A percentile compares a stretch with the other conserved stretches of the same genome.
These are phyloP conservation scores for Aurantiochytrium sp. DNA, from an alignment of 108 stramenopile species.

Conservation along the genomic window DNA sequence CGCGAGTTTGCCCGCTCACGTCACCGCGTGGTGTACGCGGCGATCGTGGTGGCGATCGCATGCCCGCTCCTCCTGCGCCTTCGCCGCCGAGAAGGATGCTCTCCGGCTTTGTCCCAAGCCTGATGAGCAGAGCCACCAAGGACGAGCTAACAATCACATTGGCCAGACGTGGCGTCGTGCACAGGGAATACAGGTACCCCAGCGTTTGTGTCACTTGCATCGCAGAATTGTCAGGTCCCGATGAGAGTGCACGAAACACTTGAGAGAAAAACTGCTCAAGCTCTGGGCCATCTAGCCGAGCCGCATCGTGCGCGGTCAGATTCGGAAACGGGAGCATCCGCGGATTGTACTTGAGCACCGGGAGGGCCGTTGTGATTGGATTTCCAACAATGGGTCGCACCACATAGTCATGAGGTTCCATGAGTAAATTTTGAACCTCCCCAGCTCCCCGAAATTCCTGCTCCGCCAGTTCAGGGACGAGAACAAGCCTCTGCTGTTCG, in stretches of 20 bases:
- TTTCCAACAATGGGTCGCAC: slow-evolving; percentile 43
- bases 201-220: slow-evolving; percentile 28
- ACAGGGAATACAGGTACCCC: slow-evolving; percentile 37
- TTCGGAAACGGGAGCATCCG: slow-evolving; percentile 26
- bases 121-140: slow-evolving; percentile 37
- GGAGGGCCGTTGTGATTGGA: background rate
- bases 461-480: background rate
- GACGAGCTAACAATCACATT: slow-evolving; percentile 43
- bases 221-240: background rate
- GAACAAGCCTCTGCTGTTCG: background rate
- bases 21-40: background rate
- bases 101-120: background rate
- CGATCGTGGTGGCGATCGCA: background rate
- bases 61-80: background rate
- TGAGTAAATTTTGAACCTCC: background rate
- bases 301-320: background rate
- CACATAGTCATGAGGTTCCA: slow-evolving; percentile 35
- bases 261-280: slow-evolving; percentile 38
- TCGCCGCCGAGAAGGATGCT: background rate
- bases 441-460: background rate
- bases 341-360: background rate
- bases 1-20: no score
- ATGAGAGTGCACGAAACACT: slow-evolving; percentile 33
- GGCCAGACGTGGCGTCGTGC: slow-evolving; percentile 32
- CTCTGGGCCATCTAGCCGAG: slow-evolving; percentile 13